Base-by-base conservation (phyloP, 208 protist species). In the Trypanosoma avium region DNA sequence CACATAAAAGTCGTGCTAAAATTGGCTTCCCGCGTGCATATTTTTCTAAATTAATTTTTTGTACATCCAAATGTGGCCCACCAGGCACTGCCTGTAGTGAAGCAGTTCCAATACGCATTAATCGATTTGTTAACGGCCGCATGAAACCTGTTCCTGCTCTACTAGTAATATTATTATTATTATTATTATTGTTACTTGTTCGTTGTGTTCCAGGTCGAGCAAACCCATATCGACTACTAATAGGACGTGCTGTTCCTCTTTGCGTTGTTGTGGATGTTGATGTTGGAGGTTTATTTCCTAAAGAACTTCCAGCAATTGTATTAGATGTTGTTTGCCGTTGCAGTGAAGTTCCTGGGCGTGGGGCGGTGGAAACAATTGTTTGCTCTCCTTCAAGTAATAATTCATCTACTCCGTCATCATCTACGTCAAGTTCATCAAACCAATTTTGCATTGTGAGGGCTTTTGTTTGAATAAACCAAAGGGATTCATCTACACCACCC, bases 401-500 rank as follows among this genome's bases (percentile, higher is more conserved):
- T 29, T 98, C 90, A 42, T 94, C 92, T 4, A 97, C 75, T 42
- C 92, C 96, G 75, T 98, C 90, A 62, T 98, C 96, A 42, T 98
- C 97, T 52, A 98, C 75, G 29, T 98, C 96, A n/a, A 89, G 77
- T 69, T 99, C 97, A 68, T 98, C 95, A 66, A 97, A 97, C 83
- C 84, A 98, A 61, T 79, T 92, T 61, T 95, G 89, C 58, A 84
- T 70, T 40, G 95, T 94, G 43, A 98, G 80, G 7, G 94, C 86
- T 36, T 85, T 82, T 6, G 82, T 89, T 72, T 98, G 97, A 12
- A 98, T 85, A 54, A 80, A 94, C 97, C 97, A 98, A 53, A 98
- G 69, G 33, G 81, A 71, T 80, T 93, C 76, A 13, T 92, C 81
- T 21, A 79, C 32, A 8, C 35, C 48, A 29, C 30, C 27, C 4